Conservation (phyloP, 176 grass and related monocot species). For the Rhynchospora breviuscula region DNA sequence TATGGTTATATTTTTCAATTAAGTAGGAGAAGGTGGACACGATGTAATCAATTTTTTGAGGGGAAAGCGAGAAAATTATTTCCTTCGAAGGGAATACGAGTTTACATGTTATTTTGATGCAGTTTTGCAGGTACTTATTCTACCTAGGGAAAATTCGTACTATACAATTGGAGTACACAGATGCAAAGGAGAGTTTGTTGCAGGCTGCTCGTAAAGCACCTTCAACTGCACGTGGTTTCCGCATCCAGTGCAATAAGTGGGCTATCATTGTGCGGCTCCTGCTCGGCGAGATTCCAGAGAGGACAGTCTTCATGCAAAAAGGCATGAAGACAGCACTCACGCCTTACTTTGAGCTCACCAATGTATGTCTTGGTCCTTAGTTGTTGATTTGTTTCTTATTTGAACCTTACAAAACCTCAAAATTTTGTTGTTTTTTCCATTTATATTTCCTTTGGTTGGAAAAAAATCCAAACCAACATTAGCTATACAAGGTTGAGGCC, state of each 20-base stretch:
- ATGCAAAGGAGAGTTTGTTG: constrained; percentile 83
- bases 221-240: constrained; percentile 59
- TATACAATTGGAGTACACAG: constrained; percentile 84
- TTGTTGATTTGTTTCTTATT: too few species aligned
- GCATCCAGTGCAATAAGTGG: constrained; percentile 84
- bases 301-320: constrained; percentile 86
- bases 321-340: constrained; percentile 73
- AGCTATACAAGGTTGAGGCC: too few species aligned
- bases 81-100: too few species aligned
- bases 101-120: constrained; percentile 5
- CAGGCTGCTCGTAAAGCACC: constrained; percentile 84
- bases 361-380: constrained; percentile 29
- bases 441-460: too few species aligned
- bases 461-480: too few species aligned
- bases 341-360: constrained; percentile 87
- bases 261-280: constrained; percentile 62
- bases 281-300: constrained; percentile 73
- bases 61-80: too few species aligned
- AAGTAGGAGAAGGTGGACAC: too few species aligned
- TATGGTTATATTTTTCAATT: too few species aligned
- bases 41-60: too few species aligned
- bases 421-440: too few species aligned
- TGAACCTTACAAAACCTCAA: too few species aligned
- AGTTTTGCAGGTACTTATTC: constrained; percentile 87
- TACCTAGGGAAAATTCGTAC: constrained; percentile 90